A percentile compares a stretch with the other conserved stretches of the same genome.
Conservation (phyloP, 495 filamentous ascomycete species). For the Talaromyces proteolyticus region DNA sequence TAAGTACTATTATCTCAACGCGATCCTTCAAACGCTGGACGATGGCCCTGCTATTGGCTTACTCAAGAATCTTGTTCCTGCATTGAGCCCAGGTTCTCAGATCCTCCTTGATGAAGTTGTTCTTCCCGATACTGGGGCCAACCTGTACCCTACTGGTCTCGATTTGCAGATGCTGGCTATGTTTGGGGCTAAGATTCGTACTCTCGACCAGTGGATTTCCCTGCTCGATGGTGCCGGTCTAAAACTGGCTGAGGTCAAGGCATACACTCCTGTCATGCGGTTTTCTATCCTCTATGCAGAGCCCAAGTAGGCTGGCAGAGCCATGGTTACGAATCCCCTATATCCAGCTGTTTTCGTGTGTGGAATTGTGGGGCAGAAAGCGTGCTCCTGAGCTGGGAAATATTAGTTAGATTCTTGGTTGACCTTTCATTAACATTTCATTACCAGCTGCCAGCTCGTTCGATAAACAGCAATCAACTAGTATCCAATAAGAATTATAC, state of each 20-base stretch:
- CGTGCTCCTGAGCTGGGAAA: no score
- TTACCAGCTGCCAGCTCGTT: no score
- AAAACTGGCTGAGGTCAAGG: slow-evolving; percentile 12
- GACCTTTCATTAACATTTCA: no score
- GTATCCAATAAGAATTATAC: no score
- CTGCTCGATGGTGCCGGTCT: slow-evolving; percentile 17
- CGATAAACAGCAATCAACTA: no score
- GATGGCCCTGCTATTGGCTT: background rate
- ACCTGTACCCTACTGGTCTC: slow-evolving; percentile 20
- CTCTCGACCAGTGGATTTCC: slow-evolving; percentile 16
- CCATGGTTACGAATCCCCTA: no score
- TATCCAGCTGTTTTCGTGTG: no score
- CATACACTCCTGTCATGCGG: no score
- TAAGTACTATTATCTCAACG: background rate
- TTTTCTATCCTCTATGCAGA: no score
- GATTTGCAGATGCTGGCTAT: slow-evolving; percentile 25
- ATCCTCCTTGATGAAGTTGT: slow-evolving; percentile 36
- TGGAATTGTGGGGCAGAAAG: no score
- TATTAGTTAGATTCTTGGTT: no score
- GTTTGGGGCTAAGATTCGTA: slow-evolving; percentile 18
- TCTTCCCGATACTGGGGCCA: slow-evolving; percentile 19
- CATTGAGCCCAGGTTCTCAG: slow-evolving; percentile 42
- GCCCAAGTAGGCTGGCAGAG: no score
- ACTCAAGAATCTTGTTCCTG: background rate
- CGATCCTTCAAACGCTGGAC: background rate